phyloP scores from a whole-genome alignment of 176 grass and related monocot genomes.

The Avena eriantha region DNA sequence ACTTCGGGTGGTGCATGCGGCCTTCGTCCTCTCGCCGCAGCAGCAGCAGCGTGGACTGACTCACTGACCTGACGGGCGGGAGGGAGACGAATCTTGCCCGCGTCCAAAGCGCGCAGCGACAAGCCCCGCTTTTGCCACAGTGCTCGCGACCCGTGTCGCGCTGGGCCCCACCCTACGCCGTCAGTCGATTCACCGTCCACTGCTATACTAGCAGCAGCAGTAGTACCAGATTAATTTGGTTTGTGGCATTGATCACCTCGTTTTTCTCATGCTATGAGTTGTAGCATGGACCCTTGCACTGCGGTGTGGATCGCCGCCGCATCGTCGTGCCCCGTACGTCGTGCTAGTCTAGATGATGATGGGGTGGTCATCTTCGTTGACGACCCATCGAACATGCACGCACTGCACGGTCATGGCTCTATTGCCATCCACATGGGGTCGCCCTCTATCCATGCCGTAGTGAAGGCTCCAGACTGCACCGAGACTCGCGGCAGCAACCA shows the following conservation, averaged over 20 bases:
- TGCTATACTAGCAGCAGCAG: not conserved
- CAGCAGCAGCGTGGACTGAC: not conserved
- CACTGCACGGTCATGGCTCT: not conserved
- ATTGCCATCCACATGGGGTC: not conserved
- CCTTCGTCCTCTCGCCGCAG: not conserved
- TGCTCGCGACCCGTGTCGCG: not conserved
- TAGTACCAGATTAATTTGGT: not conserved
- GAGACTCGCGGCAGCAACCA: not conserved
- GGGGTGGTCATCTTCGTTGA: not conserved
- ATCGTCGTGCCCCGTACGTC: not conserved
- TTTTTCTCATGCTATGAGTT: not conserved
- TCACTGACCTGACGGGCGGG: not conserved
- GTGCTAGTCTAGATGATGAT: not conserved
- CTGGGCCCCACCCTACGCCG: not conserved
- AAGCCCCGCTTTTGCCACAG: slow-evolving; percentile 25
- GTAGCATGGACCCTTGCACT: not conserved
- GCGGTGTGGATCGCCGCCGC: slow-evolving; percentile 6
- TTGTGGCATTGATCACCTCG: not conserved
- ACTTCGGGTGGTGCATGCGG: not conserved
- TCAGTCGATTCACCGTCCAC: not conserved
- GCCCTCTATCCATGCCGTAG: not conserved
- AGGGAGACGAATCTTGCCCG: not conserved
- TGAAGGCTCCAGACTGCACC: not conserved
- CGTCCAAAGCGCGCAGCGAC: slow-evolving; percentile 45
- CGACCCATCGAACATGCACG: not conserved